These are phyloP conservation scores for Alternaria sp. DNA, from an alignment of 2,329 filamentous ascomycete genomes.

Conservation along the genomic window DNA sequence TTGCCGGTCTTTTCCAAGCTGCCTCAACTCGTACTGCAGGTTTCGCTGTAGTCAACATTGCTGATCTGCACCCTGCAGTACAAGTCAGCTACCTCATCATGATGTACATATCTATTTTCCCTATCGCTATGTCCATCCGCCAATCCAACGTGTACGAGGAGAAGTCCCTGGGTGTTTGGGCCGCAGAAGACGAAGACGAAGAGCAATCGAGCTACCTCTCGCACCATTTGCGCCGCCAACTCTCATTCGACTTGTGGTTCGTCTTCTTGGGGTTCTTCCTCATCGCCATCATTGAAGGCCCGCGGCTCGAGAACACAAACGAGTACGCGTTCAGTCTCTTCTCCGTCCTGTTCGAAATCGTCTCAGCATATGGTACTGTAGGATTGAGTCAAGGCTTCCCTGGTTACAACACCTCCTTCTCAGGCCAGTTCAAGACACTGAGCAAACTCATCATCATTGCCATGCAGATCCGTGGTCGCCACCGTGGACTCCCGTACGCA, in stretches of 20 bases:
- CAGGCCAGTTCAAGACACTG: slow-evolving; percentile 77
- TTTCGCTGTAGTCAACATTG: slow-evolving; percentile 81
- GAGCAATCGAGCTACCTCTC: slow-evolving; percentile 83
- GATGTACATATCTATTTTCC: slow-evolving; percentile 99
- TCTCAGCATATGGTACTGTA: slow-evolving; percentile 76
- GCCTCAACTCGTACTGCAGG: slow-evolving; percentile 89
- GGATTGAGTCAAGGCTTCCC: slow-evolving; percentile 88
- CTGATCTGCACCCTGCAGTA: slow-evolving; percentile 83
- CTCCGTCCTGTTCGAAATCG: slow-evolving; percentile 54
- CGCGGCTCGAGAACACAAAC: slow-evolving; percentile 68
- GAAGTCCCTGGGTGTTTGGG: slow-evolving; percentile 79
- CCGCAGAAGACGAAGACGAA: slow-evolving; percentile 58
- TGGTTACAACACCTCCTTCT: slow-evolving; percentile 78
- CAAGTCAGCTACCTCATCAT: slow-evolving; percentile 96
- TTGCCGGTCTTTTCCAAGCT: slow-evolving; percentile 91
- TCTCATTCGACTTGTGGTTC: slow-evolving; percentile 98
- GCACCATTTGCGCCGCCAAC: slow-evolving; percentile 87
- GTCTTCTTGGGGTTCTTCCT: slow-evolving; percentile 94
- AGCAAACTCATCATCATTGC: slow-evolving; percentile 72
- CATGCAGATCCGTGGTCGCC: slow-evolving; percentile 71
- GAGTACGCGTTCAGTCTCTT: slow-evolving; percentile 62
- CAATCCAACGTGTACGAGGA: slow-evolving; percentile 97
- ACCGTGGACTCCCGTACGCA: slow-evolving; percentile 71
- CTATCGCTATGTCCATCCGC: slow-evolving; percentile 93
- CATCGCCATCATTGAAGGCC: slow-evolving; percentile 86